Percentiles rank a stretch among this genome's conserved stretches.
Conservation (phyloP, 306 rosid genomes). For the Prunus salicina region DNA sequence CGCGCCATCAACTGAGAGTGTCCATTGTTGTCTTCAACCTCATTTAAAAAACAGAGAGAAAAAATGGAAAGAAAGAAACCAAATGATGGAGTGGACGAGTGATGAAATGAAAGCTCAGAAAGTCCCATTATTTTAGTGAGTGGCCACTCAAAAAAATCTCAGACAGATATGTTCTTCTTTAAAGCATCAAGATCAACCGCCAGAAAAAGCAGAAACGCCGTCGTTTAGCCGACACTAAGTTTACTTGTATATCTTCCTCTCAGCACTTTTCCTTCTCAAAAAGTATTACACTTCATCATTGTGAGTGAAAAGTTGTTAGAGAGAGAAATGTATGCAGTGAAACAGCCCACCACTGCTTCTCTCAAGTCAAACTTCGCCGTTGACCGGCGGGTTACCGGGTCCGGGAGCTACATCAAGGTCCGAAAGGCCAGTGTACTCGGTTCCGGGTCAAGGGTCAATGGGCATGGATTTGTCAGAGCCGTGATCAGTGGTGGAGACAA, state of each 20-base stretch:
- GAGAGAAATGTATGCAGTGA: conserved; percentile 41
- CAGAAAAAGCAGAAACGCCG: background rate
- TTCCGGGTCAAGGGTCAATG: conserved; percentile 6
- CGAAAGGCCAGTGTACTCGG: conserved; percentile 8
- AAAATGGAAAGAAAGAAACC: too few species aligned
- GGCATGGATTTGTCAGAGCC: conserved; percentile 35
- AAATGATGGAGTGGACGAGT: too few species aligned
- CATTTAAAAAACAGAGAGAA: too few species aligned
- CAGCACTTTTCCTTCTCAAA: background rate
- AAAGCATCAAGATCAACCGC: background rate
- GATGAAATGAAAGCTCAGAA: too few species aligned
- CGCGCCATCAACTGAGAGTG: too few species aligned
- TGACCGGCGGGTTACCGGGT: conserved; percentile 20
- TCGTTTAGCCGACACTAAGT: background rate
- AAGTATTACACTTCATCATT: background rate
- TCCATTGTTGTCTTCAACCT: too few species aligned
- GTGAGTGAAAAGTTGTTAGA: background rate
- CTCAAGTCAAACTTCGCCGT: conserved; percentile 21
- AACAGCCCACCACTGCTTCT: conserved; percentile 20
- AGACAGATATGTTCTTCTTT: background rate
- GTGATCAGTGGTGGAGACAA: conserved; percentile 56
- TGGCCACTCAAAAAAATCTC: background rate
- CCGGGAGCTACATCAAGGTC: background rate
- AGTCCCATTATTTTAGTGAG: background rate
- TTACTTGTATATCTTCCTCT: background rate